Conservation (phyloP, 2,329 filamentous ascomycete species). For the Ceratocystis ficicola region DNA sequence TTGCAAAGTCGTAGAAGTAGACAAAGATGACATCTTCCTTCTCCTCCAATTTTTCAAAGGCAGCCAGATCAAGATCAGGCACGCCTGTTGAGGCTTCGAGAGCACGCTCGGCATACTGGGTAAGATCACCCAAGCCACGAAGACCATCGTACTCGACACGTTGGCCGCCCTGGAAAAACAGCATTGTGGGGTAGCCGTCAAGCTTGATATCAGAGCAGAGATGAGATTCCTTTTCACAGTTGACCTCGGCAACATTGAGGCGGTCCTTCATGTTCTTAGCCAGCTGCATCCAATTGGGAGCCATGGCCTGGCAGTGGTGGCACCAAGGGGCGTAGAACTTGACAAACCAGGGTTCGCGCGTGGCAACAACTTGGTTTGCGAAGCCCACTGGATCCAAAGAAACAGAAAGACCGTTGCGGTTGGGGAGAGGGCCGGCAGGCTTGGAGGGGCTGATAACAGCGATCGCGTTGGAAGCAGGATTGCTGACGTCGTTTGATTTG, state of each 20-base stretch:
- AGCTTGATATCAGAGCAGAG: slow-evolving; percentile 88
- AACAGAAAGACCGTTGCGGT: slow-evolving; percentile 63
- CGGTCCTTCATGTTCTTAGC: slow-evolving; percentile 81
- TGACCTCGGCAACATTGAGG: slow-evolving; percentile 89
- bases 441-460: slow-evolving; percentile 36
- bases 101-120: slow-evolving; percentile 77
- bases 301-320: slow-evolving; percentile 85
- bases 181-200: slow-evolving; percentile 71
- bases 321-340: slow-evolving; percentile 99
- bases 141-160: slow-evolving; percentile 87
- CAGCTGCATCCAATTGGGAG: slow-evolving; percentile 78
- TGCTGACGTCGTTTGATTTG: slow-evolving; percentile 25
- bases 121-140: slow-evolving; percentile 79
- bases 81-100: slow-evolving; percentile 65
- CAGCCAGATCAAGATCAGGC: slow-evolving; percentile 62
- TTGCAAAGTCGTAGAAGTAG: slow-evolving; percentile 96
- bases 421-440: slow-evolving; percentile 46
- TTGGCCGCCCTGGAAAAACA: slow-evolving; percentile 87
- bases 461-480: slow-evolving; percentile 21
- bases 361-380: slow-evolving; percentile 71
- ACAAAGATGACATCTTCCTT: slow-evolving; percentile 92
- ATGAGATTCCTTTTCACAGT: slow-evolving; percentile 73
- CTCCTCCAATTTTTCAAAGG: slow-evolving; percentile 73
- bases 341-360: slow-evolving; percentile 90
- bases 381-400: slow-evolving; percentile 74